These are phyloP conservation scores for Globisporangium canariense DNA, from an alignment of 352 stramenopile species.

Conservation along the genomic window DNA sequence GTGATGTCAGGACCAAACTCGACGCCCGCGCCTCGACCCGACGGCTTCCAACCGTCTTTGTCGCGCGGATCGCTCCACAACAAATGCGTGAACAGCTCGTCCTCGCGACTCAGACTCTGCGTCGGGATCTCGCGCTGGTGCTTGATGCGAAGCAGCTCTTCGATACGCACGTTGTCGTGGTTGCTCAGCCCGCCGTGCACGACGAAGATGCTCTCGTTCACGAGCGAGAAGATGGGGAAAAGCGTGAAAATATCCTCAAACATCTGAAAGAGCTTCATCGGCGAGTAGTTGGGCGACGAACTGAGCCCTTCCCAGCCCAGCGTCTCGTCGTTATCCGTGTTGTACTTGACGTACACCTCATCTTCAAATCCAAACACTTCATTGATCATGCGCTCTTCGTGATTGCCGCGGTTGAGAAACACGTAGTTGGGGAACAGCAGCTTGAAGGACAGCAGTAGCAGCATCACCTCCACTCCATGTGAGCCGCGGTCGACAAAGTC, in stretches of 20 bases:
- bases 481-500: conserved; percentile 94
- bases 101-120: conserved; percentile 69
- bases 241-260: conserved; percentile 85
- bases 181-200: conserved; percentile 91
- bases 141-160: conserved; percentile 81
- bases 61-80: conserved; percentile 90
- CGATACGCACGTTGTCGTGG: conserved; percentile 84
- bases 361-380: conserved; percentile 87
- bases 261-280: conserved; percentile 75
- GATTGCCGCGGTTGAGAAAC: conserved; percentile 94
- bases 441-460: conserved; percentile 89
- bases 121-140: conserved; percentile 88
- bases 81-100: conserved; percentile 89
- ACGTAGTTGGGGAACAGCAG: conserved; percentile 85
- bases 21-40: conserved; percentile 84
- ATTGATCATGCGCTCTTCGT: conserved; percentile 94
- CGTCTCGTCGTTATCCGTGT: conserved; percentile 74
- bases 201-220: conserved; percentile 91
- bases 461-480: conserved; percentile 91
- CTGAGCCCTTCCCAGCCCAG: conserved; percentile 53
- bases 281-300: conserved; percentile 67
- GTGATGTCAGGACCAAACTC: conserved; percentile 94
- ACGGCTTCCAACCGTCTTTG: conserved; percentile 54
- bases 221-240: conserved; percentile 88
- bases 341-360: conserved; percentile 82